Evolutionary conservation across 768 basidiomycete species (phyloP).

Genomic region (Kwoniella bestiolae): DNA sequence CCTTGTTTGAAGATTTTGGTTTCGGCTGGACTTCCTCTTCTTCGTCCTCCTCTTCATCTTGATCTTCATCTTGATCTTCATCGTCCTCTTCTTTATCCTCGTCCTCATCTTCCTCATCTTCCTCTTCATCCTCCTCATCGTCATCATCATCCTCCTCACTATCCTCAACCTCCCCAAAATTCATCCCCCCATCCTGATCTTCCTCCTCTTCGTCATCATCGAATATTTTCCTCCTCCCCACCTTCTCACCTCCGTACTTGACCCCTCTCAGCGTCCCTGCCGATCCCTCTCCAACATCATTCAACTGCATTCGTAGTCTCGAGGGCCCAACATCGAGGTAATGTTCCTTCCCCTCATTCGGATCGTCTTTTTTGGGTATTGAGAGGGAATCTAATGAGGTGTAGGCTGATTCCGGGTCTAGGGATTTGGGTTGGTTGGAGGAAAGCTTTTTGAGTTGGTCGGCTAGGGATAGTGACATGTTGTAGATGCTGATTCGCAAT

Average conservation of each 20-base stretch:
- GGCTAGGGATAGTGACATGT: slow-evolving; percentile 51
- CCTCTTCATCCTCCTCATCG: slow-evolving; percentile 24
- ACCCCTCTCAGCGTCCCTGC: slow-evolving; percentile 25
- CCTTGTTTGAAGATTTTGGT: slow-evolving; percentile 33
- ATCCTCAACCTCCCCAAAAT: slow-evolving; percentile 68
- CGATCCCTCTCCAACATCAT: slow-evolving; percentile 59
- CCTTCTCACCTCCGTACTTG: slow-evolving; percentile 23
- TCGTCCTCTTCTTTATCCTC: slow-evolving; percentile 47
- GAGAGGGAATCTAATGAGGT: slow-evolving; percentile 60
- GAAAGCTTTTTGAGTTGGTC: slow-evolving; percentile 83
- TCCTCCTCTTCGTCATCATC: slow-evolving; percentile 33
- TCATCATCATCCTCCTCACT: slow-evolving; percentile 61
- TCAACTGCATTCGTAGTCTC: slow-evolving; percentile 61
- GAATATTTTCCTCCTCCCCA: slow-evolving; percentile 21
- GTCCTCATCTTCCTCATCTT: slow-evolving; percentile 23
- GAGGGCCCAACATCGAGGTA: slow-evolving; percentile 88
- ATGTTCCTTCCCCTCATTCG: slow-evolving; percentile 67
- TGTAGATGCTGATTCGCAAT: too few species aligned
- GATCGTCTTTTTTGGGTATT: slow-evolving; percentile 55
- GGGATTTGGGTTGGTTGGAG: slow-evolving; percentile 66
- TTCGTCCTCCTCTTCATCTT: slow-evolving; percentile 39
- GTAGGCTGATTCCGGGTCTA: slow-evolving; percentile 74
- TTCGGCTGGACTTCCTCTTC: slow-evolving; percentile 33
- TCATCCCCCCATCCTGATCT: slow-evolving; percentile 66
- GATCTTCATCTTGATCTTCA: slow-evolving; percentile 32